Evolutionary conservation across 2,329 filamentous ascomycete genomes (phyloP), one percentile per base, ranked within the genome.

Genomic region (Elsinoe necatrix): DNA sequence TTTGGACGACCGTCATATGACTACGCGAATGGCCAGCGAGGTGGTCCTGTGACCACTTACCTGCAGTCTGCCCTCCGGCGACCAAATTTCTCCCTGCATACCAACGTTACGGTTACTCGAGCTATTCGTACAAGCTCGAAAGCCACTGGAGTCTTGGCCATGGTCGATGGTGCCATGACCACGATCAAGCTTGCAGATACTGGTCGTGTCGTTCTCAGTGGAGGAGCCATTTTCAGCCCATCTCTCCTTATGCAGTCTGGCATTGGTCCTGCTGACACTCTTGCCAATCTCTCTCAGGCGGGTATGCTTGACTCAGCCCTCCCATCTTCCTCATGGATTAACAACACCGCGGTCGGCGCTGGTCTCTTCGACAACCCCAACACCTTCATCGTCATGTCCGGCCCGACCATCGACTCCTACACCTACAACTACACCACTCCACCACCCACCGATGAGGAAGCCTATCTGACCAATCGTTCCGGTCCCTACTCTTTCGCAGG

Each of bases 1-100:
- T 80, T 79, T 50, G 76, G 77, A 2, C 69, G 75, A 20, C 73
- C 77, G 0, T 68, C 72, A 0, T 80, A 72, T 62, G 71, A 77
- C 60, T 79, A 78, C 60, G 69, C 73, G 16, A 66, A 73, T 18
- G 77, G 77, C 2, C 73, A 80, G 59, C 68, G 77, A 41, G 77
- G 76, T 18, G 77, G 77, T 0, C 76, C 77, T 0, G 71, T 69
- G 0, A 69, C 69, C 56, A 79, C 75, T 0, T 79, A 80, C 60
- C 71, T 81, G 0, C 76, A 78, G 59, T 69, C 67, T 3, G 76
- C 77, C 0, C 61, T 75, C 12, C 57, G 65, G 11, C 67, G 69
- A 21, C 51, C 42, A 2, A 76, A 77, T 58, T 78, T 79, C 67
- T 66, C 66, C 54, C 62, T 81, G 1, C 68, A 73, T 61, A 75